phyloP scores from a whole-genome alignment of 2,329 filamentous ascomycete species.

The Colletotrichum musicola region DNA sequence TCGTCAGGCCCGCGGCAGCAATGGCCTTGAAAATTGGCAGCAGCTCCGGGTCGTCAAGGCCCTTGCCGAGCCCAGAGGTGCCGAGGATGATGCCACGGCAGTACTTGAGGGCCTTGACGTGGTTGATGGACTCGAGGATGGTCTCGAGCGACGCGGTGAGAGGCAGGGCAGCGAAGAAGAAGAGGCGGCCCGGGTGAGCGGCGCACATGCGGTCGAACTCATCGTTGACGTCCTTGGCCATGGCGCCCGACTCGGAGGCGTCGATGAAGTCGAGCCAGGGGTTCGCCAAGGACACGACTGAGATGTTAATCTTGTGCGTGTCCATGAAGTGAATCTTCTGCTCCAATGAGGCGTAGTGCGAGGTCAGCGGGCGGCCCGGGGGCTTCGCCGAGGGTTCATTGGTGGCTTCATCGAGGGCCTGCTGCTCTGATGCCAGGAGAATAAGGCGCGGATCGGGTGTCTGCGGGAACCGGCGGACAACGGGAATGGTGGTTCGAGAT shows the following conservation, averaged over 20 bases:
- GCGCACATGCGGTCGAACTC: slow-evolving; percentile 82
- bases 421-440: slow-evolving; percentile 67
- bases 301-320: slow-evolving; percentile 82
- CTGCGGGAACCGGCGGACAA: slow-evolving; percentile 75
- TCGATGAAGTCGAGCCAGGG: slow-evolving; percentile 92
- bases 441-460: slow-evolving; percentile 72
- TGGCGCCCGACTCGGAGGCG: slow-evolving; percentile 69
- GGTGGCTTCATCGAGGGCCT: slow-evolving; percentile 61
- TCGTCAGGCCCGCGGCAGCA: slow-evolving; percentile 71
- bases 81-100: slow-evolving; percentile 91
- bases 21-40: slow-evolving; percentile 80
- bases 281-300: slow-evolving; percentile 90
- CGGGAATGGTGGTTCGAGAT: slow-evolving; percentile 73
- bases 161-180: slow-evolving; percentile 86
- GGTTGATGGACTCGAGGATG: slow-evolving; percentile 74
- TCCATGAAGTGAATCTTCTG: slow-evolving; percentile 92
- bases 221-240: slow-evolving; percentile 79
- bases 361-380: slow-evolving; percentile 84
- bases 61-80: slow-evolving; percentile 82
- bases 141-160: slow-evolving; percentile 74
- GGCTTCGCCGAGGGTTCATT: slow-evolving; percentile 68
- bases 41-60: slow-evolving; percentile 82
- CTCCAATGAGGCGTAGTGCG: slow-evolving; percentile 83
- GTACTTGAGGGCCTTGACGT: slow-evolving; percentile 72
- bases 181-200: slow-evolving; percentile 75